Conservation (phyloP, 2,329 filamentous ascomycete species). For the Arachnopeziza araneosa region DNA sequence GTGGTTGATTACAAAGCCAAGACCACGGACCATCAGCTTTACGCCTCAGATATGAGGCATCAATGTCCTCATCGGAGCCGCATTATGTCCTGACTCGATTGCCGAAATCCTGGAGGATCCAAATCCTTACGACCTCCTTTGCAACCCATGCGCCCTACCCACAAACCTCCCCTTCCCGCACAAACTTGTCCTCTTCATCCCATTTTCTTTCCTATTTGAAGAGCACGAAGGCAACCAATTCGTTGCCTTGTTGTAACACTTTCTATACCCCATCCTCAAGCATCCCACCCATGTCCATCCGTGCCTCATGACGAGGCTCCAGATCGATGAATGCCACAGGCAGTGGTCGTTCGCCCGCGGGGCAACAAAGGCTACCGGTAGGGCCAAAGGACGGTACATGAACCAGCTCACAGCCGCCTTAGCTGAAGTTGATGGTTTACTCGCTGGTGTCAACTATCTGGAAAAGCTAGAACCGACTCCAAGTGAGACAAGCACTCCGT, state of each 20-base stretch:
- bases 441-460: slow-evolving; percentile 9
- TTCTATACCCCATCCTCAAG: neutral
- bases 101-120: slow-evolving; percentile 1
- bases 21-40: too few species aligned
- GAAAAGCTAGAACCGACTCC: slow-evolving; percentile 7
- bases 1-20: too few species aligned
- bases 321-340: slow-evolving; percentile 4
- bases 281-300: neutral
- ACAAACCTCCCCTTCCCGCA: neutral
- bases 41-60: too few species aligned
- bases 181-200: neutral
- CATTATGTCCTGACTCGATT: neutral
- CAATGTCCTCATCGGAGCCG: too few species aligned
- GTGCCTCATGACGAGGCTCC: slow-evolving; percentile 3
- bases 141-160: neutral
- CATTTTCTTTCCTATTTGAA: neutral
- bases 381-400: neutral
- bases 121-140: neutral
- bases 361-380: slow-evolving; percentile 8
- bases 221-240: neutral
- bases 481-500: neutral
- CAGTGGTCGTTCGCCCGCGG: slow-evolving; percentile 8
- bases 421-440: slow-evolving; percentile 11
- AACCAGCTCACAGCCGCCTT: slow-evolving; percentile 6
- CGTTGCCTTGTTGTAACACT: slow-evolving; percentile 5